Evolutionary conservation across 2,329 filamentous ascomycete genomes (phyloP).

Genomic region (Penicillium nordicum): DNA sequence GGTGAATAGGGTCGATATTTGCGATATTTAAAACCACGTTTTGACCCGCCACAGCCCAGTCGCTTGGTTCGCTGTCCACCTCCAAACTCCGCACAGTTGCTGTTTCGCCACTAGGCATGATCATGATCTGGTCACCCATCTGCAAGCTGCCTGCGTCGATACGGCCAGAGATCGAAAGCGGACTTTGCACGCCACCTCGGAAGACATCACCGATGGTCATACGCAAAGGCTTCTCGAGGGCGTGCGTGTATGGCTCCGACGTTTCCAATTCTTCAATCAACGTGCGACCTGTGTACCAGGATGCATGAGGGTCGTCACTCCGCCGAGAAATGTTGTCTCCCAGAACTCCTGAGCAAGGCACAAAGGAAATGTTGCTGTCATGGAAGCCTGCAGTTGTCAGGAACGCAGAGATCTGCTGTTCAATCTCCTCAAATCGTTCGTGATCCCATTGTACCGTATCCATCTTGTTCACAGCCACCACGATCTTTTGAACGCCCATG

Average conservation of each 20-base stretch:
- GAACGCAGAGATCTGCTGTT: slow-evolving; percentile 77
- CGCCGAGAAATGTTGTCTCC: slow-evolving; percentile 75
- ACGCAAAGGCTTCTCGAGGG: slow-evolving; percentile 74
- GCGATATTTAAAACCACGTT: slow-evolving; percentile 79
- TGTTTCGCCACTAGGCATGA: slow-evolving; percentile 77
- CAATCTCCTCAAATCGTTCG: slow-evolving; percentile 79
- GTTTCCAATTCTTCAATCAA: slow-evolving; percentile 80
- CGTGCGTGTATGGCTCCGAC: slow-evolving; percentile 69
- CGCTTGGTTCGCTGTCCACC: slow-evolving; percentile 66
- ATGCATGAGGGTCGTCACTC: slow-evolving; percentile 48
- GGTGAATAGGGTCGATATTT: slow-evolving; percentile 78
- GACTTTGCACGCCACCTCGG: slow-evolving; percentile 71
- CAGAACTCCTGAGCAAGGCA: slow-evolving; percentile 84
- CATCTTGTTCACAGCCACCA: slow-evolving; percentile 94
- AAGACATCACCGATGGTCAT: slow-evolving; percentile 88
- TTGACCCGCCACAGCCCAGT: slow-evolving; percentile 92
- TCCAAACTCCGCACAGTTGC: slow-evolving; percentile 80
- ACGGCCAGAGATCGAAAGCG: slow-evolving; percentile 79
- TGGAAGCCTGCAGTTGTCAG: slow-evolving; percentile 78
- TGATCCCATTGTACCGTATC: slow-evolving; percentile 82
- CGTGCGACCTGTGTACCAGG: slow-evolving; percentile 79
- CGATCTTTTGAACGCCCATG: slow-evolving; percentile 81
- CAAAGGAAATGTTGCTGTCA: slow-evolving; percentile 74
- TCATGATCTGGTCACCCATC: slow-evolving; percentile 72
- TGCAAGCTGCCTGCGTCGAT: slow-evolving; percentile 83